Evolutionary conservation across 2,329 filamentous ascomycete species (phyloP), one percentile per base, ranked within the genome.

Genomic region (Penicillium sp.): DNA sequence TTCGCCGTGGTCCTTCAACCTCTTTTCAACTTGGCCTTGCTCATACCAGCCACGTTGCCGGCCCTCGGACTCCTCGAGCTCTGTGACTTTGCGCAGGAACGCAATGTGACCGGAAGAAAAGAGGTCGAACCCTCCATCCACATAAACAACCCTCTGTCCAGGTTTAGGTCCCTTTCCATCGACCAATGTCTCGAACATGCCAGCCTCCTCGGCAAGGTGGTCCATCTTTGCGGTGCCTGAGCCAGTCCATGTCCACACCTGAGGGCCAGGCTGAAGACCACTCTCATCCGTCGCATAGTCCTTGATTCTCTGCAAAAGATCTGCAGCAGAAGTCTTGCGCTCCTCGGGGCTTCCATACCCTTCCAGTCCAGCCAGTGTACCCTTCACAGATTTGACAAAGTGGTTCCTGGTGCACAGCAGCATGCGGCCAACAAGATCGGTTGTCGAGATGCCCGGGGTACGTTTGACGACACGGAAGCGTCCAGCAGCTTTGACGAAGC

Each of bases 41-140:
- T 82, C 82, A 69, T 87, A 92, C 91, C 92, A 96, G 7, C 89
- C 90, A 5, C 85, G 82, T 45, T 83, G 72, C 46, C 78, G 79
- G 5, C 87, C 92, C 49, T 87, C 79, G 54, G 84, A 80, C 66
- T 91, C 85, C 75, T 97, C 93, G 0, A 83, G 80, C 61, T 87
- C 78, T 9, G 88, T 81, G 3, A 99, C 93, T 40, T 84, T 83
- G 46, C 88, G 86, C 53, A 99, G 82, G 66, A 99, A 99, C 72
- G 96, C 92, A 66, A 99, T 97, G 72, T 99, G 94, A 0, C 94
- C 94, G 48, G 91, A 96, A 0, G 91, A 96, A 76, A 99, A 99
- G 23, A 99, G 82, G 71, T 99, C 94, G 74, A 95, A 99, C 1
- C 93, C 94, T 47, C 94, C 94, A 65, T 99, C 94, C 8, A 97